Evolutionary conservation across 768 basidiomycete species (phyloP), one percentile per base, ranked within the genome.

Genomic region (Agrocybe pediades): DNA sequence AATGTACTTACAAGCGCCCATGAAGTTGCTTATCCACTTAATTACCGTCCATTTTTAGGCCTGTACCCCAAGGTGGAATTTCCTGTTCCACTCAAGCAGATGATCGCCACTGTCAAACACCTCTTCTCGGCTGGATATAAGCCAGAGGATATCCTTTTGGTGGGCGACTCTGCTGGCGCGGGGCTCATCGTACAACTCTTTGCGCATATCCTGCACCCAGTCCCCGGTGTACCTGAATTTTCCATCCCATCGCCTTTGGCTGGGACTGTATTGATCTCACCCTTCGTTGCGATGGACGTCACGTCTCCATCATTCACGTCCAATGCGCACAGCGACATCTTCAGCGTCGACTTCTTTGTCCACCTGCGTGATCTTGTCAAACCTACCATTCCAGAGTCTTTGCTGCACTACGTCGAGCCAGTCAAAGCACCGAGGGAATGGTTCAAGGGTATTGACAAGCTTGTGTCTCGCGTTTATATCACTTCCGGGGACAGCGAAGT

Each of bases 161-260:
- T 60, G 2, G 71, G 73, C 5, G 73, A 74, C 53, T 74, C 73
- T 1, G 71, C 73, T 1, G 73, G 73, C n/a, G 73, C 54, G 15
- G 65, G 66, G 36, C 59, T 73, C 36, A 52, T 67, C 25, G 50
- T 68, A 6, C 66, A 70, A 53, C 29, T 70, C 30, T 56, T 74
- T 50, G 65, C 61, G n/a, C 71, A 74, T 42, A 57, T 68, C 15
- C 57, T 74, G 1, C 70, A 70, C 39, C 71, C 72, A 9, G 50
- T 64, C 17, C 52, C 50, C 6, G 57, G 47, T 41, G 57, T 72
- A 13, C 64, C 66, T 4, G 17, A 45, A 16, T 47, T 70, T 44
- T 27, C 48, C 9, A 59, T 66, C 21, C 46, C 55, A 24, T 53
- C 63, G 6, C 61, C 50, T 2, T 23, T 72, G 21, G 62, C 65